phyloP scores from a whole-genome alignment of 148 eudicot genomes.

The Vaccinium corymbosum region DNA sequence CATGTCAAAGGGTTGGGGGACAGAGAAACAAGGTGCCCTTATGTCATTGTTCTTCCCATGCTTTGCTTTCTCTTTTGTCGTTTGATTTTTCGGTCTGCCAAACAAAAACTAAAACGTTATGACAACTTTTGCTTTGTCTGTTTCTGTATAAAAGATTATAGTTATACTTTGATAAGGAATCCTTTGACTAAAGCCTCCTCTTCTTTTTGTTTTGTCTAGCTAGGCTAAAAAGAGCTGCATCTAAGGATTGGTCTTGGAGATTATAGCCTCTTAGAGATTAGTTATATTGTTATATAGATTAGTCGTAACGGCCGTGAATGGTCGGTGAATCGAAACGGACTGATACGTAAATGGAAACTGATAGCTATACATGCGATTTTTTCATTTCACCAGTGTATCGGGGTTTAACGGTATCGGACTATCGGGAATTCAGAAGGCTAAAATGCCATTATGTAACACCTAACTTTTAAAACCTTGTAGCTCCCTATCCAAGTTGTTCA shows the following conservation, averaged over 20 bases:
- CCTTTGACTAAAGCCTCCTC: slow-evolving; percentile 11
- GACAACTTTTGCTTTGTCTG: slow-evolving; percentile 10
- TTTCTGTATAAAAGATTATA: not conserved
- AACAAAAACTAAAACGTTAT: slow-evolving; percentile 11
- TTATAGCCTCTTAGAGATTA: not conserved
- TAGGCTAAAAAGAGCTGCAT: slow-evolving; percentile 9
- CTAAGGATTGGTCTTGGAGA: not conserved
- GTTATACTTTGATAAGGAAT: not conserved
- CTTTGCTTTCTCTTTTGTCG: slow-evolving; percentile 14
- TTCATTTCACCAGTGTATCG: too few relatives aligned
- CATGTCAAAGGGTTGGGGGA: slow-evolving; percentile 17
- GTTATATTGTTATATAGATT: too few relatives aligned
- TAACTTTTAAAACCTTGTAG: not conserved
- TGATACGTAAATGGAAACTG: too few relatives aligned
- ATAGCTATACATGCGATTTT: too few relatives aligned
- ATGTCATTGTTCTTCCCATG: slow-evolving; percentile 20
- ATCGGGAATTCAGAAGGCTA: too few relatives aligned
- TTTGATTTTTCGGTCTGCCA: slow-evolving; percentile 6
- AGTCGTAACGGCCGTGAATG: too few relatives aligned
- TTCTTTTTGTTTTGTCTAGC: slow-evolving; percentile 17
- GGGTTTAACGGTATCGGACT: too few relatives aligned
- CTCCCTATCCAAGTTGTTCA: not conserved
- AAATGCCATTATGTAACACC: too few relatives aligned
- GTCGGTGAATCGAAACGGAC: too few relatives aligned
- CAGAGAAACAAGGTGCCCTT: slow-evolving; percentile 27